Evolutionary conservation across 352 stramenopile genomes (phyloP).

Genomic region (Phytophthora cactorum): DNA sequence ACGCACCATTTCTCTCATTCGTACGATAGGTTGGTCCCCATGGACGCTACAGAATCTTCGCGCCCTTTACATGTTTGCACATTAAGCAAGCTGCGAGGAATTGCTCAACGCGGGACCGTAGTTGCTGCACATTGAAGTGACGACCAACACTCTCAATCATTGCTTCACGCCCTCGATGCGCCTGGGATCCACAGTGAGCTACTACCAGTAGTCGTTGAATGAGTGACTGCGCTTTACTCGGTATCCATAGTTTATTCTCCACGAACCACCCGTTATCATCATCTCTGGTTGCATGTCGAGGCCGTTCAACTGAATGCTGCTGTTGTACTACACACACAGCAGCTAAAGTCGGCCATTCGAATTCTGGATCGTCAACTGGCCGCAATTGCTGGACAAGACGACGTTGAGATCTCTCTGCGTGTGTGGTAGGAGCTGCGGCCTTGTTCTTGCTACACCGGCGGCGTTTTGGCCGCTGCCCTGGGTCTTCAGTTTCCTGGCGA

Average conservation of each 20-base stretch:
- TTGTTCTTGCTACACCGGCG: not conserved
- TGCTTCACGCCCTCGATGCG: not conserved
- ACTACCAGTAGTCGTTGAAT: not conserved
- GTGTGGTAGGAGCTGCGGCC: not conserved
- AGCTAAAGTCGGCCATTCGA: not conserved
- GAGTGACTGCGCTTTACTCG: not conserved
- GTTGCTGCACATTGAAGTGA: not conserved
- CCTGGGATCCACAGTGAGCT: not conserved
- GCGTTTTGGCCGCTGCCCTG: not conserved
- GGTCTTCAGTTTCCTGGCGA: not conserved
- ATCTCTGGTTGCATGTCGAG: not conserved
- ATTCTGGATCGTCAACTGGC: not conserved
- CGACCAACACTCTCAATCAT: not conserved
- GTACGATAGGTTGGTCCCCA: not conserved
- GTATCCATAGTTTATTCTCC: not conserved
- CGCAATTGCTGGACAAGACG: not conserved
- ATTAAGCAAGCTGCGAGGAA: not conserved
- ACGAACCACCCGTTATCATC: not conserved
- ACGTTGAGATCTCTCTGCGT: not conserved
- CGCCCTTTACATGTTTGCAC: not conserved
- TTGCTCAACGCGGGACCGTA: not conserved
- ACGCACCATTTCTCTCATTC: constrained; percentile 9
- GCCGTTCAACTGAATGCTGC: not conserved
- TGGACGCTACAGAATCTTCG: not conserved
- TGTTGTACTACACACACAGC: not conserved